Percentiles rank a stretch among this genome's conserved stretches.
phyloP scores from a whole-genome alignment of 75 land plant species.

The Pinus albicaulis region DNA sequence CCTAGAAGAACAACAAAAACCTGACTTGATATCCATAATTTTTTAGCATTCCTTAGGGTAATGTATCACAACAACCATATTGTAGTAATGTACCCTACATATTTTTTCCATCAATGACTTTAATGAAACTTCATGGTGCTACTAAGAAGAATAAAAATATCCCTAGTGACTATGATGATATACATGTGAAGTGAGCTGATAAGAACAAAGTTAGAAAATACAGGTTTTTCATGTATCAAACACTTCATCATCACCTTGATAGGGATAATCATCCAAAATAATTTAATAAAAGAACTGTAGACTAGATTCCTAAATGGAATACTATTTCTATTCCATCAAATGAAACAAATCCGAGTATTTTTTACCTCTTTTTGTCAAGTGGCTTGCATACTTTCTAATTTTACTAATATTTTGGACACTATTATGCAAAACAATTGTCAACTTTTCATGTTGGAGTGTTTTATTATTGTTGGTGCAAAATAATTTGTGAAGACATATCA shows the following conservation, averaged over 20 bases:
- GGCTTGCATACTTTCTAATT: no score
- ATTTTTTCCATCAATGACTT: no score
- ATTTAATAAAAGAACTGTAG: constrained; percentile 52
- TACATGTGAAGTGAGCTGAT: constrained; percentile 94
- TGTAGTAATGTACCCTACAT: no score
- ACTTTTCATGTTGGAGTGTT: constrained; percentile 85
- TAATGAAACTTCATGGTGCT: no score
- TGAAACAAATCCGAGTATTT: constrained; percentile 75
- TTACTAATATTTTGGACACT: no score
- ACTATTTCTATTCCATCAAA: constrained; percentile 89
- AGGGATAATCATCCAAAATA: constrained; percentile 83
- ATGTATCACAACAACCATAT: no score
- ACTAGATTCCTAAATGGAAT: constrained; percentile 78
- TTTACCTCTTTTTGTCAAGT: constrained; percentile 70
- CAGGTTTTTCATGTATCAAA: constrained; percentile 61
- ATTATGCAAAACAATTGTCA: constrained; percentile 82
- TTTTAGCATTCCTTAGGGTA: no score
- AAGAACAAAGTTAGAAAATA: constrained; percentile 77
- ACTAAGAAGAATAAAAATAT: constrained; percentile 58
- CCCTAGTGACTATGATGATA: constrained; percentile 87
- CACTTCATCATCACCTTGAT: constrained; percentile 73
- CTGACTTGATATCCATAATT: no score
- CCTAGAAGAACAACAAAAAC: no score
- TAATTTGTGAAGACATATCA: constrained; percentile 76
- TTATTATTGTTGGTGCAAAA: constrained; percentile 70